phyloP scores from a whole-genome alignment of 1,284 basidiomycete species.

The Farysia itapuensis region DNA sequence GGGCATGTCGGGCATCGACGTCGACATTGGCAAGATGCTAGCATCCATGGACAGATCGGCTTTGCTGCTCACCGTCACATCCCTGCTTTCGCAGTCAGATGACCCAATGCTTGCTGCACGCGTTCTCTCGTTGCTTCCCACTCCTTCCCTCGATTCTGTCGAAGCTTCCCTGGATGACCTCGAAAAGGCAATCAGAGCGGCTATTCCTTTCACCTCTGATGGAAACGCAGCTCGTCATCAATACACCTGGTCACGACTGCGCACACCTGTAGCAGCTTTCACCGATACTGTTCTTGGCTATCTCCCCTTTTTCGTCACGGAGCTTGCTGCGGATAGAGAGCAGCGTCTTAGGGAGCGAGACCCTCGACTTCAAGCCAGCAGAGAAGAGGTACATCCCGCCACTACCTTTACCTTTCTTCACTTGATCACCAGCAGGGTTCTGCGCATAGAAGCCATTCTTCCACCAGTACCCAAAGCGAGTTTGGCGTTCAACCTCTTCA shows the following conservation, averaged over 20 bases:
- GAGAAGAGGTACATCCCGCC: slow-evolving; percentile 42
- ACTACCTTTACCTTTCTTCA: slow-evolving; percentile 49
- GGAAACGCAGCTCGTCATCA: slow-evolving; percentile 33
- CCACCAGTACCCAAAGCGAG: slow-evolving; percentile 37
- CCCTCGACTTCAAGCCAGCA: slow-evolving; percentile 17
- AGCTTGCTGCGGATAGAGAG: slow-evolving; percentile 32
- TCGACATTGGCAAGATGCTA: slow-evolving; percentile 48
- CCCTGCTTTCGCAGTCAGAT: slow-evolving; percentile 34
- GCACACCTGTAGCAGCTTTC: slow-evolving; percentile 42
- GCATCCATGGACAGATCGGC: slow-evolving; percentile 52
- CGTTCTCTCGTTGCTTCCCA: slow-evolving; percentile 48
- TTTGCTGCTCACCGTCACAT: slow-evolving; percentile 44
- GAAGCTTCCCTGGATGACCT: slow-evolving; percentile 40
- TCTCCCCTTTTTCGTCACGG: slow-evolving; percentile 45
- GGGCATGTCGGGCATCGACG: slow-evolving; percentile 34
- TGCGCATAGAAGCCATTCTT: slow-evolving; percentile 39
- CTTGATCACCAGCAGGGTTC: slow-evolving; percentile 39
- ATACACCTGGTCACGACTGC: slow-evolving; percentile 50
- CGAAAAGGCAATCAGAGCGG: slow-evolving; percentile 34
- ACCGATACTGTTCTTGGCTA: slow-evolving; percentile 35
- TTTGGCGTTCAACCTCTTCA: slow-evolving; percentile 32
- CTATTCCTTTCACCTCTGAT: slow-evolving; percentile 32
- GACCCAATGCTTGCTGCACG: slow-evolving; percentile 39
- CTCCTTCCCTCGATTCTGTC: slow-evolving; percentile 45
- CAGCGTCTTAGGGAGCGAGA: slow-evolving; percentile 14